Evolutionary conservation across 768 basidiomycete species (phyloP).

Genomic region (Podaxis pistillaris): DNA sequence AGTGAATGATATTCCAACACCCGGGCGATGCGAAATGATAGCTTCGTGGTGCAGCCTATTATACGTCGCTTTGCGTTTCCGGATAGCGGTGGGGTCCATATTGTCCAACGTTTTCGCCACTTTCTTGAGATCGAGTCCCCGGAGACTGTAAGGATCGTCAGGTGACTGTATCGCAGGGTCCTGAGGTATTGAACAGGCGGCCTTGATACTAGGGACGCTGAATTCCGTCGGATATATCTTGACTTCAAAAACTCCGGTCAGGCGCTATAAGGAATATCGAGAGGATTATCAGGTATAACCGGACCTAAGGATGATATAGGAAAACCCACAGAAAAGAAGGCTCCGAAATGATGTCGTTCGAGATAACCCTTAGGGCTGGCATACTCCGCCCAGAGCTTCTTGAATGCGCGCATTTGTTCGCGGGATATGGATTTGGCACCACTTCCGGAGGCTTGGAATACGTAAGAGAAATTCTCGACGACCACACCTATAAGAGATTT

Average conservation of each 20-base stretch:
- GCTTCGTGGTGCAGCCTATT: slow-evolving; percentile 88
- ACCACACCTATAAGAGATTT: slow-evolving; percentile 62
- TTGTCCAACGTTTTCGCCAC: slow-evolving; percentile 55
- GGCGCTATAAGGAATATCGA: slow-evolving; percentile 45
- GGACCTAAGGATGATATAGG: not conserved
- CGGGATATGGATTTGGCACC: slow-evolving; percentile 81
- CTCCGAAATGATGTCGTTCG: slow-evolving; percentile 63
- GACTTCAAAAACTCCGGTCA: slow-evolving; percentile 87
- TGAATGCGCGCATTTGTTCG: slow-evolving; percentile 92
- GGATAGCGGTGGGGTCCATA: slow-evolving; percentile 64
- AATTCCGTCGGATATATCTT: slow-evolving; percentile 77
- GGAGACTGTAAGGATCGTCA: slow-evolving; percentile 17
- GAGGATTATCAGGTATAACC: not conserved
- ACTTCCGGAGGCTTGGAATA: slow-evolving; percentile 83
- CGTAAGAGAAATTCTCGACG: slow-evolving; percentile 94
- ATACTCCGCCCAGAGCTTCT: slow-evolving; percentile 89
- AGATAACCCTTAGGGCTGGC: slow-evolving; percentile 78
- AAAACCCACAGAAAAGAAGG: slow-evolving; percentile 76
- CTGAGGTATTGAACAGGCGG: slow-evolving; percentile 40
- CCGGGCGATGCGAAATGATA: slow-evolving; percentile 62
- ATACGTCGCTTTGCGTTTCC: slow-evolving; percentile 68
- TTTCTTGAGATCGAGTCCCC: slow-evolving; percentile 60
- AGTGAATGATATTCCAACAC: slow-evolving; percentile 86
- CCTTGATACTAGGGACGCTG: slow-evolving; percentile 58
- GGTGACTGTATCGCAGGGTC: slow-evolving; percentile 31